Percentiles rank a stretch among this genome's conserved stretches.
Evolutionary conservation across 495 filamentous ascomycete species (phyloP).

Genomic region (Talaromyces proteolyticus): DNA sequence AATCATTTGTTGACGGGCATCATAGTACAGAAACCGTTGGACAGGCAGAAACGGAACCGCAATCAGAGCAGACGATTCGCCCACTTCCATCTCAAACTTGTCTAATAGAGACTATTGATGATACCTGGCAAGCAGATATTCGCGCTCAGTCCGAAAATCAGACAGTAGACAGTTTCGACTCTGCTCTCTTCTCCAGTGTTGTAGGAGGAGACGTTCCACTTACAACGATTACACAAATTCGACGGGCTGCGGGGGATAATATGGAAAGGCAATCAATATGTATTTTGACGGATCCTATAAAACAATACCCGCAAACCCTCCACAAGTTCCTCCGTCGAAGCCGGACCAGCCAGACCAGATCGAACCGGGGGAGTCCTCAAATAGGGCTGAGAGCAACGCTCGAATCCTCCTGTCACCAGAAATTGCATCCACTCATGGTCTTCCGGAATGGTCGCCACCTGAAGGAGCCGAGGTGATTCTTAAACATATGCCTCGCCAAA

Average conservation of each 20-base stretch:
- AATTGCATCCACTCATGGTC: not conserved
- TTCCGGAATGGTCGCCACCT: not conserved
- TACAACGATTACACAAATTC: slow-evolving; percentile 45
- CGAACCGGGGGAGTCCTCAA: too few species aligned
- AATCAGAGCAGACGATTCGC: too few species aligned
- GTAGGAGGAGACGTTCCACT: slow-evolving; percentile 58
- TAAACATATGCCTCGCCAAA: slow-evolving; percentile 50
- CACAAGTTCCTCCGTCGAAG: not conserved
- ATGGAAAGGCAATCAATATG: slow-evolving; percentile 70
- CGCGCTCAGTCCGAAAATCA: not conserved
- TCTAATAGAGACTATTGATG: not conserved
- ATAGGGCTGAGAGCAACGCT: not conserved
- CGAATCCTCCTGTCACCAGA: not conserved
- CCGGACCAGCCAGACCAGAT: slow-evolving; percentile 10
- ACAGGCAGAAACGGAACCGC: too few species aligned
- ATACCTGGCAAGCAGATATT: not conserved
- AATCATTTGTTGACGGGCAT: too few species aligned
- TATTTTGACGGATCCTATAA: slow-evolving; percentile 96
- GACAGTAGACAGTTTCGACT: slow-evolving; percentile 50
- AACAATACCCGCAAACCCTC: slow-evolving; percentile 19
- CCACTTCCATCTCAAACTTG: not conserved
- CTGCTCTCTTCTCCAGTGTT: slow-evolving; percentile 60
- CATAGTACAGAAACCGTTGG: too few species aligned
- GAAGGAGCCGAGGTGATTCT: slow-evolving; percentile 12
- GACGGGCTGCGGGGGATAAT: slow-evolving; percentile 52